Evolutionary conservation across 257 asterid genomes (phyloP).

Genomic region (Nicotiana attenuata): DNA sequence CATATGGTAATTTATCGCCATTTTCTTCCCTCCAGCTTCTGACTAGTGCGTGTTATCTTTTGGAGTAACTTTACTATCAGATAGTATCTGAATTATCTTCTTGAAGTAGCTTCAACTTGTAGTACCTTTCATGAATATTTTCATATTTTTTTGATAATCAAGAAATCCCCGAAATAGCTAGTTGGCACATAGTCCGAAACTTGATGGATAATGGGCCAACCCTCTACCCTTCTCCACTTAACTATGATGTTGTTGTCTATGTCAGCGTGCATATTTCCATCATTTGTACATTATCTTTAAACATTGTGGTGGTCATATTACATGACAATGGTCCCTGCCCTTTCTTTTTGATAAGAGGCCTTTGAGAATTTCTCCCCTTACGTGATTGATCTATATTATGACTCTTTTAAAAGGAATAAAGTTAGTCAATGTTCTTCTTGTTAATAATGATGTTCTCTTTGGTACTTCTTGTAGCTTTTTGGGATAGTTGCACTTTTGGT

Average conservation of each 20-base stretch:
- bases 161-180: neutral
- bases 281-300: neutral
- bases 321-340: too few relatives aligned
- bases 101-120: neutral
- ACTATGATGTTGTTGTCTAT: neutral
- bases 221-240: neutral
- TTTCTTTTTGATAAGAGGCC: too few relatives aligned
- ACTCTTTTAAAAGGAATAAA: too few relatives aligned
- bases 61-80: neutral
- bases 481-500: too few relatives aligned
- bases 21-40: neutral
- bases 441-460: too few relatives aligned
- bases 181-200: neutral
- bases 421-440: too few relatives aligned
- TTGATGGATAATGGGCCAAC: neutral
- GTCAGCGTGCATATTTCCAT: neutral
- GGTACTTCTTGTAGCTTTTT: too few relatives aligned
- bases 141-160: neutral
- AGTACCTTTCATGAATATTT: neutral
- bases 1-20: slow-evolving; percentile 49
- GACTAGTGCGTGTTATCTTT: neutral
- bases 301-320: too few relatives aligned
- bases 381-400: too few relatives aligned
- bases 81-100: neutral
- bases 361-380: too few relatives aligned